These are phyloP conservation scores for Mycena kentingensis DNA, from an alignment of 768 basidiomycete genomes.

Conservation along the genomic window DNA sequence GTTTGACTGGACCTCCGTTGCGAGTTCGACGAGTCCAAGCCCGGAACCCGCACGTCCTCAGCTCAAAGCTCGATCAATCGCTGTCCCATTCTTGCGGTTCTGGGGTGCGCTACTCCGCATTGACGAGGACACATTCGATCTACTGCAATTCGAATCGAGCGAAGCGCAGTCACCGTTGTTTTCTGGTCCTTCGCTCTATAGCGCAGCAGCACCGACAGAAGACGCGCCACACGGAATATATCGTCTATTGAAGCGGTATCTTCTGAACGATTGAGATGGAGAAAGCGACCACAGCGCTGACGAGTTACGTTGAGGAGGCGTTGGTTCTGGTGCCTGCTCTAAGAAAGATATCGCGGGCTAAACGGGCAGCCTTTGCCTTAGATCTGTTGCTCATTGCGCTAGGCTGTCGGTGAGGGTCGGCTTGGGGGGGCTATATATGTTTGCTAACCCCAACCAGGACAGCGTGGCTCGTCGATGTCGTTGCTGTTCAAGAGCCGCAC, in stretches of 20 bases:
- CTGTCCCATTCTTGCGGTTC: background rate
- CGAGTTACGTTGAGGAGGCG: constrained; percentile 13
- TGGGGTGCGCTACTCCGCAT: constrained; percentile 13
- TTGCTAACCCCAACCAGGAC: constrained; percentile 32
- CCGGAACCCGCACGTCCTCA: background rate
- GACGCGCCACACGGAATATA: constrained; percentile 12
- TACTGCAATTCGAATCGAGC: constrained; percentile 4
- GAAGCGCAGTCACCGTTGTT: constrained; percentile 12
- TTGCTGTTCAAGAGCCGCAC: constrained; percentile 39
- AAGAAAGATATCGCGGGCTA: constrained; percentile 18
- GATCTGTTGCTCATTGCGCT: constrained; percentile 47
- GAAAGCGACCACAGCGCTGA: background rate
- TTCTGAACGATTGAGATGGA: background rate
- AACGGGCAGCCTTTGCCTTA: constrained; percentile 34
- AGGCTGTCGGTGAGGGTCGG: constrained; percentile 9
- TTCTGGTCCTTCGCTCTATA: constrained; percentile 5
- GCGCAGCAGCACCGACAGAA: background rate
- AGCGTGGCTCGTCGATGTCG: constrained; percentile 54
- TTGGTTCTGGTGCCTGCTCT: constrained; percentile 13
- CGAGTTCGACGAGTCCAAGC: background rate
- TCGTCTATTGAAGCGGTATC: background rate
- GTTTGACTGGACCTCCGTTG: background rate
- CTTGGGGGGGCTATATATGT: background rate
- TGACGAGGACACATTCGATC: constrained; percentile 2
- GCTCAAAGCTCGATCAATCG: background rate